A percentile compares a stretch with the other conserved stretches of the same genome.
phyloP scores from a whole-genome alignment of 1,284 basidiomycete species.

The Trametes hirsuta region DNA sequence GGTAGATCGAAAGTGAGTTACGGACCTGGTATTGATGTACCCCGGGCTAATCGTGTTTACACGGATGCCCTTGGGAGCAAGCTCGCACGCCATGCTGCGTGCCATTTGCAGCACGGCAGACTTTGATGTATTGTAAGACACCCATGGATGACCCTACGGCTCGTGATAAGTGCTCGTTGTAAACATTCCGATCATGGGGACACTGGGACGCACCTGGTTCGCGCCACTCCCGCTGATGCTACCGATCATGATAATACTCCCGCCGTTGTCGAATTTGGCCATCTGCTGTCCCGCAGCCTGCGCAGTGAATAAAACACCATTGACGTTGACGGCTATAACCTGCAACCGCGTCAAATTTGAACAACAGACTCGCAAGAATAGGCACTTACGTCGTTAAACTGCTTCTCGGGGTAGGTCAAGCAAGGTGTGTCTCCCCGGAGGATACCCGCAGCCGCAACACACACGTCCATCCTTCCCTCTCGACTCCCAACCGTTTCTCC shows the following conservation, averaged over 20 bases:
- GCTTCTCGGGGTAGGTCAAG: constrained; percentile 66
- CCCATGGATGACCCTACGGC: constrained; percentile 63
- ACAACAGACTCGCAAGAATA: neutral
- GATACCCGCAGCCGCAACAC: constrained; percentile 66
- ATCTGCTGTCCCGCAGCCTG: constrained; percentile 81
- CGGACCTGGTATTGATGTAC: constrained; percentile 69
- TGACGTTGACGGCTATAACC: constrained; percentile 78
- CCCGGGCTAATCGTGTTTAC: constrained; percentile 77
- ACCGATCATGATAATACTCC: constrained; percentile 82
- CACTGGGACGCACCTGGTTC: constrained; percentile 56
- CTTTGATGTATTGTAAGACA: constrained; percentile 77
- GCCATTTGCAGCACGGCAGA: constrained; percentile 81
- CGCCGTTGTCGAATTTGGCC: constrained; percentile 65
- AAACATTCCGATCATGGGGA: neutral
- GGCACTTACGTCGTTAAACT: constrained; percentile 63
- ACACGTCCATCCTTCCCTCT: constrained; percentile 72
- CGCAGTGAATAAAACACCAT: constrained; percentile 76
- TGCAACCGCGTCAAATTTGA: constrained; percentile 26
- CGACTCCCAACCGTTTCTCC: constrained; percentile 62
- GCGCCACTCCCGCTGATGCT: constrained; percentile 87
- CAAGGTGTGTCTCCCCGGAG: constrained; percentile 60
- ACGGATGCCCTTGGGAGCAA: constrained; percentile 68
- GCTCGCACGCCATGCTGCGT: constrained; percentile 82
- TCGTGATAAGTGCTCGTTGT: neutral
- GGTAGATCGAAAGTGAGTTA: too few species aligned